Evolutionary conservation across 495 filamentous ascomycete genomes (phyloP).

Genomic region (Chaetomium fimeti): DNA sequence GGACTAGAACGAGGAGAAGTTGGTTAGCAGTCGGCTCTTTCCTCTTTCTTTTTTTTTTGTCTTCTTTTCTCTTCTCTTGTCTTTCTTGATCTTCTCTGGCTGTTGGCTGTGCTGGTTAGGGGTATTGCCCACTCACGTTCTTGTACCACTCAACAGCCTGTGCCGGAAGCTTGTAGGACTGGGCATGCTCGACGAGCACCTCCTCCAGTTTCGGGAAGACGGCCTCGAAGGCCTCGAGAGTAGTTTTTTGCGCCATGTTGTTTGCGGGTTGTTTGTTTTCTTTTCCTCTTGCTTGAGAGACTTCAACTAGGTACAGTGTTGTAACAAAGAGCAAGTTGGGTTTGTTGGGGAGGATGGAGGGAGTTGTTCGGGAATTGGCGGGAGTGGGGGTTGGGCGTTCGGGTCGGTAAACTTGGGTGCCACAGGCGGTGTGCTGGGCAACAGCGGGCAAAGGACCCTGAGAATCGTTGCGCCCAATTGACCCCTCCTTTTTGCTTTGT

Average conservation of each 20-base stretch:
- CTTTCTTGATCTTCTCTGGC: too few relatives aligned
- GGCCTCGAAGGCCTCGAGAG: constrained; percentile 79
- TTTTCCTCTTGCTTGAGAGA: background rate
- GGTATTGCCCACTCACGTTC: constrained; percentile 54
- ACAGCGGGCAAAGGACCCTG: background rate
- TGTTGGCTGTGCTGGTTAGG: background rate
- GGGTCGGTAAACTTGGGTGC: background rate
- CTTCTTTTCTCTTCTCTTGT: constrained; percentile 6
- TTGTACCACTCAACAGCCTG: constrained; percentile 85
- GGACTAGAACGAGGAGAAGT: constrained; percentile 49
- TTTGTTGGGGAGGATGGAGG: background rate
- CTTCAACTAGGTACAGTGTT: background rate
- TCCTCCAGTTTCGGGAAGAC: constrained; percentile 79
- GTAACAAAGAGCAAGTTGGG: constrained; percentile 5
- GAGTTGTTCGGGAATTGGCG: constrained; percentile 7
- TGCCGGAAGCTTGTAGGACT: constrained; percentile 75
- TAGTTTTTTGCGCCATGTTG: constrained; percentile 64
- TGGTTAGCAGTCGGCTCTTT: constrained; percentile 28
- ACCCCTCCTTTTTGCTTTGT: constrained; percentile 16
- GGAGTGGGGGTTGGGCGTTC: background rate
- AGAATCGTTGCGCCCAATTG: constrained; percentile 5
- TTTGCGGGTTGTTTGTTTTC: constrained; percentile 25
- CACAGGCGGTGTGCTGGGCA: constrained; percentile 14
- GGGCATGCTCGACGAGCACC: constrained; percentile 71
- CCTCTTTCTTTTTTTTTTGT: background rate